Base-by-base conservation (phyloP, 140 eudicot species). In the Artemisia princeps region DNA sequence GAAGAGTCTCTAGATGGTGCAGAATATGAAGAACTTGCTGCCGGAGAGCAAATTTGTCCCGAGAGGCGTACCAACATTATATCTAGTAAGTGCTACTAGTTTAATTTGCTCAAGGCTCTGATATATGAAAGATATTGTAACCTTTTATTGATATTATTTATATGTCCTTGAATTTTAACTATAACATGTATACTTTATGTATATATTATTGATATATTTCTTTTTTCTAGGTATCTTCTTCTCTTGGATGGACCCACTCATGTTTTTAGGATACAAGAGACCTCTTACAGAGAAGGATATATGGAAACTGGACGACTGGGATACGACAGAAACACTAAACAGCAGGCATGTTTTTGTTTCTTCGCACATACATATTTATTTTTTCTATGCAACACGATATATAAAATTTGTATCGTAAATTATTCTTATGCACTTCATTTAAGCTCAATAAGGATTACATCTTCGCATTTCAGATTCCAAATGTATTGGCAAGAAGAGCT, bases 271-370 rank as follows among this genome's bases (percentile, higher is more conserved):
- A 57, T 85, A 85, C 73, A 85, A 68, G 75, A 83, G 88, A 70
- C 96, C 98, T 44, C 79, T 92, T 20, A 81, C 96, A 6, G 96
- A 92, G 71, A 92, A 84, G 68, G 98, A 92, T 79, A 86, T 92
- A 22, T 92, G 96, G 98, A 78, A 80, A 77, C 66, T 92, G 68
- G 98, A 92, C 68, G 74, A 86, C 0, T 88, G 98, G 98, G 98
- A 92, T 69, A 77, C 58, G 67, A 83, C 96, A 11, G 98, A 88
- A 74, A 85, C 87, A 67, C 77, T 92, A 71, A 76, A 78, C 72
- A 78, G 40, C 79, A 85, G 68, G 96, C 52, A 68, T 58, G 79
- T 60, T 55, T 44, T 73, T 74, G 24, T 64, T 59, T 71, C 59
- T 23, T 55, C 62, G 54, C 55, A 15, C 59, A 42, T 61, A 24